These are phyloP conservation scores for Erigeron canadensis DNA, from an alignment of 129 eudicot genomes.

Conservation along the genomic window DNA sequence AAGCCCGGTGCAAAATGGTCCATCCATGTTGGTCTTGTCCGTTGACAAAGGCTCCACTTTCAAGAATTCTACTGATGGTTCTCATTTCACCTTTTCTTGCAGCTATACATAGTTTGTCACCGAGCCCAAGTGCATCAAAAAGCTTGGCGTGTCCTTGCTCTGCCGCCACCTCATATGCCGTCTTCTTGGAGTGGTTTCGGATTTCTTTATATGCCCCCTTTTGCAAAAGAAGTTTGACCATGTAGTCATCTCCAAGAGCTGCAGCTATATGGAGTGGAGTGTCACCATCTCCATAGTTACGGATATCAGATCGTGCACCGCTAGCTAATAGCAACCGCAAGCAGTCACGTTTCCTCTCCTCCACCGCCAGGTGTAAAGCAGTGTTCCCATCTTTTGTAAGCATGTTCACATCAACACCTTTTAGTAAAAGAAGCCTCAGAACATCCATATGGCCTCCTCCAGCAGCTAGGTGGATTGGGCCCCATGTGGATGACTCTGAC, in stretches of 20 bases:
- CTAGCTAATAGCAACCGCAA: slow-evolving; percentile 46
- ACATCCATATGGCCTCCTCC: slow-evolving; percentile 59
- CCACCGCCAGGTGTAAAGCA: slow-evolving; percentile 62
- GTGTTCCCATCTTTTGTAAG: slow-evolving; percentile 70
- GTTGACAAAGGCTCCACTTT: slow-evolving; percentile 60
- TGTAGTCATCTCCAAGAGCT: slow-evolving; percentile 56
- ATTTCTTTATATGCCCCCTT: slow-evolving; percentile 74
- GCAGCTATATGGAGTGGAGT: slow-evolving; percentile 73
- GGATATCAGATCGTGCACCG: slow-evolving; percentile 39
- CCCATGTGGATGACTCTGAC: slow-evolving; percentile 55
- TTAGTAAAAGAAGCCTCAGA: slow-evolving; percentile 57
- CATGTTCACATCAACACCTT: slow-evolving; percentile 50
- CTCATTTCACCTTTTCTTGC: slow-evolving; percentile 72
- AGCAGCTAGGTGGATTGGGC: slow-evolving; percentile 66
- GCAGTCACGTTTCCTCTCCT: slow-evolving; percentile 55
- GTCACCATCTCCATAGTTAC: slow-evolving; percentile 46
- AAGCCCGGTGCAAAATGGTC: slow-evolving; percentile 73
- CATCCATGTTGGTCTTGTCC: slow-evolving; percentile 78
- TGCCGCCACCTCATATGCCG: slow-evolving; percentile 67
- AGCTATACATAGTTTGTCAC: slow-evolving; percentile 57
- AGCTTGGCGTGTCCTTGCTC: slow-evolving; percentile 68
- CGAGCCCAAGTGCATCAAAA: slow-evolving; percentile 60
- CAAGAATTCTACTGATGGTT: slow-evolving; percentile 48
- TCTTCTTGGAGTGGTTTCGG: slow-evolving; percentile 47
- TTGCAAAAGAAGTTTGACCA: slow-evolving; percentile 66